phyloP scores from a whole-genome alignment of 805 yeast genomes.

The Hanseniaspora meyeri region DNA sequence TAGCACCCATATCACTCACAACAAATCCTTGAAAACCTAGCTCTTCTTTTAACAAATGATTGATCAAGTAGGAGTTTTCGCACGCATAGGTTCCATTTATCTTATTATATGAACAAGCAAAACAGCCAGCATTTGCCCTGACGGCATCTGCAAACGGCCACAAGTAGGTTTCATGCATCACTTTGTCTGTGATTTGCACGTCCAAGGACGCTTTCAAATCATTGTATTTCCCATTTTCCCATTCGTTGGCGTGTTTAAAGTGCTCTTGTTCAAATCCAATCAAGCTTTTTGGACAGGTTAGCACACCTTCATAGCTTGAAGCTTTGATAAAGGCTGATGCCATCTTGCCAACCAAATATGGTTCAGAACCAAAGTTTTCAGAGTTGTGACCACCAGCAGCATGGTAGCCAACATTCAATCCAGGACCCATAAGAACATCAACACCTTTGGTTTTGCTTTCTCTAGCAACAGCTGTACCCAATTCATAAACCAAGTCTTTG shows the following conservation, averaged over 20 bases:
- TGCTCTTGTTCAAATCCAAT: slow-evolving; percentile 55
- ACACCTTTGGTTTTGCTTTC: slow-evolving; percentile 46
- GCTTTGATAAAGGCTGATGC: slow-evolving; percentile 44
- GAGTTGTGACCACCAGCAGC: slow-evolving; percentile 56
- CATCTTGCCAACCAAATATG: slow-evolving; percentile 45
- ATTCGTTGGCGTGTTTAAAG: slow-evolving; percentile 42
- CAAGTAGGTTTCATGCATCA: slow-evolving; percentile 48
- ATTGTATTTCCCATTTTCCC: slow-evolving; percentile 37
- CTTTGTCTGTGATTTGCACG: slow-evolving; percentile 46
- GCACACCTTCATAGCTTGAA: slow-evolving; percentile 45
- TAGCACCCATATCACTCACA: slow-evolving; percentile 59
- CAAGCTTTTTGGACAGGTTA: slow-evolving; percentile 45
- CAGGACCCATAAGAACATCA: slow-evolving; percentile 45
- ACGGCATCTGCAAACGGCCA: slow-evolving; percentile 61
- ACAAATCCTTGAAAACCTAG: slow-evolving; percentile 57
- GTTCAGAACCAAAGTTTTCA: slow-evolving; percentile 55
- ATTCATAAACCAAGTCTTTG: slow-evolving; percentile 36
- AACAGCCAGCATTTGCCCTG: slow-evolving; percentile 46
- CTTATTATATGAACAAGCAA: slow-evolving; percentile 50
- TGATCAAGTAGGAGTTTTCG: slow-evolving; percentile 45
- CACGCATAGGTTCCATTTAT: slow-evolving; percentile 48
- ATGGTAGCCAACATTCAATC: slow-evolving; percentile 45
- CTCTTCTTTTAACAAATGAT: slow-evolving; percentile 46
- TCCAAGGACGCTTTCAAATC: slow-evolving; percentile 35
- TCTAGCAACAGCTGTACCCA: slow-evolving; percentile 47